Conservation (phyloP, 2,329 filamentous ascomycete species). For the Aspergillus alliaceus region DNA sequence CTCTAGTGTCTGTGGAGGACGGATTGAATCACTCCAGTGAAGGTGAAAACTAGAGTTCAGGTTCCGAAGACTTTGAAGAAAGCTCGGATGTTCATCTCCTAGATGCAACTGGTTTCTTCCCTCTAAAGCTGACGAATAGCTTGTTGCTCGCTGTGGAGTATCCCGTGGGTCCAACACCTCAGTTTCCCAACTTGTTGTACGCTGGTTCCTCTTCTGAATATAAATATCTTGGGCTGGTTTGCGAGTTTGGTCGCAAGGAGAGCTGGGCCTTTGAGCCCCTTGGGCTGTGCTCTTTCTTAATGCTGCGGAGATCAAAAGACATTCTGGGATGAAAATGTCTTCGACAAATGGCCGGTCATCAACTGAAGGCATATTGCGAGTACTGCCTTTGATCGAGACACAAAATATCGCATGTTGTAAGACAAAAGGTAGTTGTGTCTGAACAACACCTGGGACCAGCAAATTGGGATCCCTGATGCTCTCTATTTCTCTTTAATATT, state of each 20-base stretch:
- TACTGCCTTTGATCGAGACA: not conserved
- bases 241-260: not conserved
- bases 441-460: not conserved
- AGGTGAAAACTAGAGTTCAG: not conserved
- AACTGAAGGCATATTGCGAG: not conserved
- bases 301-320: conserved; percentile 1
- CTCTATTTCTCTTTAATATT: too few species aligned
- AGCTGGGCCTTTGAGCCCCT: not conserved
- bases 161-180: not conserved
- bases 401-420: not conserved
- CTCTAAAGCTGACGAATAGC: not conserved
- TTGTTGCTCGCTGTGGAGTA: not conserved
- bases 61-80: not conserved
- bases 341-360: not conserved
- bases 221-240: not conserved
- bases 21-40: not conserved
- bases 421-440: not conserved
- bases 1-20: not conserved
- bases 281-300: not conserved
- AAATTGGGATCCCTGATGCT: too few species aligned
- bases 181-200: not conserved
- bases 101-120: not conserved
- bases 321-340: conserved; percentile 10
- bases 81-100: not conserved
- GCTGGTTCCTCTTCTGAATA: conserved; percentile 1